Base-by-base conservation (phyloP, 202 grass and related monocot genomes). In the Setaria viridis region DNA sequence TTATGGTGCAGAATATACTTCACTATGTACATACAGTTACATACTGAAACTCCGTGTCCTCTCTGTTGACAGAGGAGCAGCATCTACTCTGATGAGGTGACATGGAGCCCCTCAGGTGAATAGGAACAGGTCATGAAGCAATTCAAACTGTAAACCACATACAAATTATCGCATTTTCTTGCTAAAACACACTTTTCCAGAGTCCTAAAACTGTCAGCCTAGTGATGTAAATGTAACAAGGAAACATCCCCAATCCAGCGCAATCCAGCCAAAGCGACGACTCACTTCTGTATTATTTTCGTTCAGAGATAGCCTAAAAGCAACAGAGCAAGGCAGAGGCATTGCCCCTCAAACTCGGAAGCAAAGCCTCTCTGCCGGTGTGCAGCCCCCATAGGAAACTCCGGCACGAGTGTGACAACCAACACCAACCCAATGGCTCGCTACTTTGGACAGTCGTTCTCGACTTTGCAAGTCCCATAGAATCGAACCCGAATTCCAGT, bases 291-390 rank as follows among this genome's bases (percentile, higher is more conserved):
- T 45, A 45, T 45, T 45, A 45, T 54, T 53, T 53, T 17, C 50
- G 13, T 53, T 17, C 50, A 53, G 50, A 53, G 50, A 14, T 53
- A 53, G 14, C 50, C 50, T 53, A 53, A 14, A 53, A 16, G 50
- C 43, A 45, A 45, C 43, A 8, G 14, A 53, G 3, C 3, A 6
- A 77, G 14, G 65, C 19, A 1, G 57, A 16, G 35, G 35, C 29
- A 76, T 60, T 58, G 7, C 4, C 21, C 5, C 29, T 20, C 46
- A 74, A 41, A 88, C 71, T 83, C 45, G 45, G 33, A 6, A 73
- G 49, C 62, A 47, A 47, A 73, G 29, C 43, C 57, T 21, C 25
- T 19, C 2, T 25, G 47, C 16, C 25, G 16, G 50, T 55, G 7
- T 51, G 46, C 54, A 6, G 6, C 46, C 70, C 43, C 21, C 0